Percentiles rank a stretch among this genome's conserved stretches.
phyloP scores from a whole-genome alignment of 2,329 filamentous ascomycete species.

The Neonectria hederae region DNA sequence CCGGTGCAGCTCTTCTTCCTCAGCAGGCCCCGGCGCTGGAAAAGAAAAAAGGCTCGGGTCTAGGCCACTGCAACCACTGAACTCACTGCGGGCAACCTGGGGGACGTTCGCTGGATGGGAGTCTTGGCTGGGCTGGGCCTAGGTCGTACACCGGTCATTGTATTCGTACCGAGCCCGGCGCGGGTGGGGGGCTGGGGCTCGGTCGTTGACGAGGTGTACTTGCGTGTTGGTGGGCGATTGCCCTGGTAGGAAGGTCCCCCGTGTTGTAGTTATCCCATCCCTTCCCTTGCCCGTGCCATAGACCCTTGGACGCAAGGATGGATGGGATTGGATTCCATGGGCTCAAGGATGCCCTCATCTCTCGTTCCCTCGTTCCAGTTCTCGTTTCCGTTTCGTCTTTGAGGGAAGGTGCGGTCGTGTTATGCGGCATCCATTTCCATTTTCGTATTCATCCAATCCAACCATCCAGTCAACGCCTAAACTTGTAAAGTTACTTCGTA shows the following conservation, averaged over 20 bases:
- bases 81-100: neutral
- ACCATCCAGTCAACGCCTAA: neutral
- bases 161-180: neutral
- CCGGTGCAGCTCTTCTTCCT: neutral
- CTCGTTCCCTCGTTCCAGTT: neutral
- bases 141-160: neutral
- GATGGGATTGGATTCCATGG: slow-evolving; percentile 18
- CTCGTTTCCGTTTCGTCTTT: neutral
- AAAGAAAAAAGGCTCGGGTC: slow-evolving; percentile 8
- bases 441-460: neutral
- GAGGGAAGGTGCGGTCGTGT: neutral
- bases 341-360: slow-evolving; percentile 14
- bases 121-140: slow-evolving; percentile 10
- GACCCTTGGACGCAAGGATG: slow-evolving; percentile 10
- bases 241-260: slow-evolving; percentile 33
- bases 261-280: neutral
- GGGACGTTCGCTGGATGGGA: neutral
- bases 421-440: neutral
- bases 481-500: neutral
- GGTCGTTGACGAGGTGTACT: slow-evolving; percentile 31
- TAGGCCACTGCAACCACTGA: slow-evolving; percentile 27
- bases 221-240: slow-evolving; percentile 31
- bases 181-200: slow-evolving; percentile 27
- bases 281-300: neutral
- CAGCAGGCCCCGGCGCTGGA: neutral